Evolutionary conservation across 208 protist genomes (phyloP), one percentile per base, ranked within the genome.

Genomic region (Dictyostelium gargantuum): DNA sequence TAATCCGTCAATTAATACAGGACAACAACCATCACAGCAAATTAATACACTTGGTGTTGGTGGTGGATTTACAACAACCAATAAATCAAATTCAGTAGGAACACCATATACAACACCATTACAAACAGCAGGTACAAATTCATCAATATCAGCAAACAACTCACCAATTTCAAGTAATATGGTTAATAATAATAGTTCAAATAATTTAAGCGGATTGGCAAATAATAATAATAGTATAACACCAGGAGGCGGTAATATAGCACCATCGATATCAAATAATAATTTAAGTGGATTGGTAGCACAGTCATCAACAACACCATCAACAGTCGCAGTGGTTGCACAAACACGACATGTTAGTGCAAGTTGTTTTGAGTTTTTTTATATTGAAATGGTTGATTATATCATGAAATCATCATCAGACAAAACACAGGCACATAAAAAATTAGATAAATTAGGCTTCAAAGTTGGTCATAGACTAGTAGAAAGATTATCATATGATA

Each of bases 381-480:
- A 89, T 66, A 89, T 89, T 21, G 82, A 89, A 89, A 79, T 89
- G 68, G 29, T 89, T 32, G 68, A 89, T 21, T 89, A 77, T 48
- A 76, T 89, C 5, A 73, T 89, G 19, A 77, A 75, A 42, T 89
- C 82, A 50, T 40, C 35, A 15, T 46, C 26, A 32, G 82, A 89
- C 35, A 89, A 89, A 52, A 56, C 35, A 29, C 63, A 89, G n/a
- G 52, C 70, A 3, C 54, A 44, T 38, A 89, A 89, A 9, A 75
- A 77, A 66, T 21, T 89, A 15, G 82, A 89, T 44, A 89, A 89
- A 66, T 35, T 89, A 50, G 82, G 82, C 19, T 79, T 50, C 29
- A 89, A 89, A 89, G 82, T 89, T 32, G 82, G 82, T 68, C 46
- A 89, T 52, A 89, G 56, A 66, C 35, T 89, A 38, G 82, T 89